These are phyloP conservation scores for Rosa multiflora DNA, from an alignment of 306 rosid species.

Conservation along the genomic window DNA sequence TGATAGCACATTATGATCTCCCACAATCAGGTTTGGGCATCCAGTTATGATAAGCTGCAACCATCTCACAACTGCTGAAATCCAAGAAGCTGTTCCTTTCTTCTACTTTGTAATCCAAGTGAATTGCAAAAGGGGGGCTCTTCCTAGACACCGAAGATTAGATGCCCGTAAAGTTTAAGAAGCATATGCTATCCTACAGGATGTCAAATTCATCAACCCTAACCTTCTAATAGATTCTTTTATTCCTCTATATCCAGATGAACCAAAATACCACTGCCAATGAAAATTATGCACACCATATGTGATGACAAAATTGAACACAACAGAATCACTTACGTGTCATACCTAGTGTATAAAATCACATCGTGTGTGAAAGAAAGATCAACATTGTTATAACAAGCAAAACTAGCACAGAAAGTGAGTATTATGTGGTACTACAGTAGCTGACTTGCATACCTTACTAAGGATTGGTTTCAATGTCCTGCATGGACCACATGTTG, in stretches of 20 bases:
- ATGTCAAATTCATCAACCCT: background rate
- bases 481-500: conserved; percentile 95
- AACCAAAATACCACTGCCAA: background rate
- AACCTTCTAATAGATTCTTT: background rate
- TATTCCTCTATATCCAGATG: background rate
- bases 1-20: background rate
- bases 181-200: background rate
- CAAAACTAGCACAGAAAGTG: conserved; percentile 15
- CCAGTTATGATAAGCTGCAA: background rate
- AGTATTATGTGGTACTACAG: conserved; percentile 9
- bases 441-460: conserved; percentile 49
- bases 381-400: background rate
- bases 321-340: background rate
- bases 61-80: background rate
- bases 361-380: conserved; percentile 17
- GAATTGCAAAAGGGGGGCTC: background rate
- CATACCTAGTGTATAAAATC: background rate
- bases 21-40: background rate
- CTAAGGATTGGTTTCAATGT: conserved; percentile 94
- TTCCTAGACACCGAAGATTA: background rate
- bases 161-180: background rate
- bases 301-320: background rate
- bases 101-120: background rate
- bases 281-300: background rate
- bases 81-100: background rate